A percentile compares a stretch with the other conserved stretches of the same genome.
Evolutionary conservation across 768 basidiomycete genomes (phyloP).

Genomic region (Mycena indigotica): DNA sequence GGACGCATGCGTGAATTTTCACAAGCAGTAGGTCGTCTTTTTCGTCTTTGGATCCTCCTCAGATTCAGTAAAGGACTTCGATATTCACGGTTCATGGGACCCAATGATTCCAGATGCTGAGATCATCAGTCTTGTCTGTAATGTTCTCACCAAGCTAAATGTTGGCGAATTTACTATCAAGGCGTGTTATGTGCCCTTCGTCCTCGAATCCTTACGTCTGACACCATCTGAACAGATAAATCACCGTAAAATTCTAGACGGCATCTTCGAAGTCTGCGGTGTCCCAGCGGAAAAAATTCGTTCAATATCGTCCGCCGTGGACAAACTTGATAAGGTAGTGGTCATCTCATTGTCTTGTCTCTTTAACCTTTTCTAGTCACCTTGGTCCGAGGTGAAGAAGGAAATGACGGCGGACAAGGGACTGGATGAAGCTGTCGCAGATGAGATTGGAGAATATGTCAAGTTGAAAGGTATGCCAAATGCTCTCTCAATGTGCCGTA

Average conservation of each 20-base stretch:
- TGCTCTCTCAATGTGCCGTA: background rate
- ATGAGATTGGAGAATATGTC: slow-evolving; percentile 96
- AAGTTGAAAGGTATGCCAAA: slow-evolving; percentile 79
- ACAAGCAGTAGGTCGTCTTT: slow-evolving; percentile 71
- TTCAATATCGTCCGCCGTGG: slow-evolving; percentile 92
- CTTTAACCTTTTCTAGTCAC: slow-evolving; percentile 47
- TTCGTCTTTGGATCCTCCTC: background rate
- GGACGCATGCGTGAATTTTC: slow-evolving; percentile 98
- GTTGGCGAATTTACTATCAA: slow-evolving; percentile 96
- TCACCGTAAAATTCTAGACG: slow-evolving; percentile 95
- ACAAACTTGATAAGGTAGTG: slow-evolving; percentile 93
- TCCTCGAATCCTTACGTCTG: background rate
- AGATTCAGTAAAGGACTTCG: slow-evolving; percentile 76
- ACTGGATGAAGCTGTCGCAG: slow-evolving; percentile 75
- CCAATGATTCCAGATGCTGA: slow-evolving; percentile 98
- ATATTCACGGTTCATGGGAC: slow-evolving; percentile 91
- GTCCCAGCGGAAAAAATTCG: slow-evolving; percentile 89
- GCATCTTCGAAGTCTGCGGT: slow-evolving; percentile 95
- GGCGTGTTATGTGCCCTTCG: slow-evolving; percentile 38
- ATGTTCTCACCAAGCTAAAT: slow-evolving; percentile 78
- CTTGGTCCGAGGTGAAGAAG: slow-evolving; percentile 90
- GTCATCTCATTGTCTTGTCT: background rate
- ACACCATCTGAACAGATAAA: slow-evolving; percentile 65
- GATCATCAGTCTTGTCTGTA: slow-evolving; percentile 78
- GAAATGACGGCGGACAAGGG: slow-evolving; percentile 99